Evolutionary conservation across 1,284 basidiomycete genomes (phyloP).

Genomic region (Paramarasmius palmivorus): DNA sequence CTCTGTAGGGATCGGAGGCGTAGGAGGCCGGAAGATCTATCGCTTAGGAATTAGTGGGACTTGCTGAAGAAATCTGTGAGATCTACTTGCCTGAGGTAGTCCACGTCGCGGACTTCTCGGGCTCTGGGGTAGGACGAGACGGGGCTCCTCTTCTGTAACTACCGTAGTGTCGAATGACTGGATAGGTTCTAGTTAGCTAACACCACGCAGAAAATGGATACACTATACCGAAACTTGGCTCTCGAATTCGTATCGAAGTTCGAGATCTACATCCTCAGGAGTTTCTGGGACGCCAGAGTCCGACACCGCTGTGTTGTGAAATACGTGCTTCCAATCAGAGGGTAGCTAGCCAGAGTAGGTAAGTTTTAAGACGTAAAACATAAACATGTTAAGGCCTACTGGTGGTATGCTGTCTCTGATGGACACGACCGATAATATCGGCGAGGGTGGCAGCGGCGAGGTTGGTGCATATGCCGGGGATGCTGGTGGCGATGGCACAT

Average conservation of each 20-base stretch:
- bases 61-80: background rate
- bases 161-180: background rate
- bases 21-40: slow-evolving; percentile 56
- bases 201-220: no score
- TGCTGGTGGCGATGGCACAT: slow-evolving; percentile 59
- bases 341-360: background rate
- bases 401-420: slow-evolving; percentile 21
- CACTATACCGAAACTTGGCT: no score
- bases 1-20: slow-evolving; percentile 47
- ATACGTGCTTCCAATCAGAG: background rate
- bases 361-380: background rate
- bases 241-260: background rate
- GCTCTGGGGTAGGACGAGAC: background rate
- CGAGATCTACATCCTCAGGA: background rate
- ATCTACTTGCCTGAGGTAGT: slow-evolving; percentile 31
- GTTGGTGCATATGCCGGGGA: slow-evolving; percentile 31
- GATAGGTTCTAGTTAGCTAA: background rate
- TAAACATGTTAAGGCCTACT: slow-evolving; percentile 19
- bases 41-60: background rate
- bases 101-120: slow-evolving; percentile 22
- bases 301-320: background rate
- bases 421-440: slow-evolving; percentile 26
- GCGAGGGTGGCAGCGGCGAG: slow-evolving; percentile 25
- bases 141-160: background rate
- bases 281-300: background rate